Evolutionary conservation across 768 basidiomycete species (phyloP), one percentile per base, ranked within the genome.

Genomic region (Amanita brunnescens): DNA sequence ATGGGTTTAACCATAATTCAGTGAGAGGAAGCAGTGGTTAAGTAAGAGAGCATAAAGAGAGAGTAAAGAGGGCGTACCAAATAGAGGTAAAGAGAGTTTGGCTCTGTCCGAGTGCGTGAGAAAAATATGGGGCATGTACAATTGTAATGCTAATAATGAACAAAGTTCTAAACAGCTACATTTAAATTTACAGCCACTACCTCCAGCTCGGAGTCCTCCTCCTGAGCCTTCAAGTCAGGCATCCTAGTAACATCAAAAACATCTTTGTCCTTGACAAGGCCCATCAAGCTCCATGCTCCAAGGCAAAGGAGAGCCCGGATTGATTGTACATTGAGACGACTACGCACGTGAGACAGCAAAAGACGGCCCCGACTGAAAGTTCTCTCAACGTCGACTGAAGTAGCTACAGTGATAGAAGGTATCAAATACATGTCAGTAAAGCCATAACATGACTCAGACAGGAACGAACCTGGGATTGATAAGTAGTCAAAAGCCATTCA

Each of bases 321-420:
- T 2, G 57, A 55, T 21, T 62, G 54, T 0, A 45, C 51, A 2
- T 51, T 51, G 1, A 64, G 53, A 1, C 48, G 53, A 40, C 58
- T 59, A 38, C 54, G 53, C 24, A 56, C 49, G 29, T 59, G 57
- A 0, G 58, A 57, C 2, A 64, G 49, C 6, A 63, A 38, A 1
- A 62, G 45, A 1, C 56, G 55, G 10, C 60, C 60, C 3, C 49
- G 53, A 44, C 56, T 58, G 54, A 62, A 61, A 20, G 54, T 16
- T 1, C 58, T 42, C 48, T 61, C 60, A 21, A 60, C 57, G 40
- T 53, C 55, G 1, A 59, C 53, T 7, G 54, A 58, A 2, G 60
- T 59, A 1, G 58, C 57, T 62, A 34, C 8, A 51, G 42, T n/a
- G n/a, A n/a, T n/a, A n/a, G n/a, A n/a, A n/a, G n/a, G n/a, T n/a